A percentile compares a stretch with the other conserved stretches of the same genome.
phyloP scores from a whole-genome alignment of 2,329 filamentous ascomycete species.

The Fusarium gaditjirri region DNA sequence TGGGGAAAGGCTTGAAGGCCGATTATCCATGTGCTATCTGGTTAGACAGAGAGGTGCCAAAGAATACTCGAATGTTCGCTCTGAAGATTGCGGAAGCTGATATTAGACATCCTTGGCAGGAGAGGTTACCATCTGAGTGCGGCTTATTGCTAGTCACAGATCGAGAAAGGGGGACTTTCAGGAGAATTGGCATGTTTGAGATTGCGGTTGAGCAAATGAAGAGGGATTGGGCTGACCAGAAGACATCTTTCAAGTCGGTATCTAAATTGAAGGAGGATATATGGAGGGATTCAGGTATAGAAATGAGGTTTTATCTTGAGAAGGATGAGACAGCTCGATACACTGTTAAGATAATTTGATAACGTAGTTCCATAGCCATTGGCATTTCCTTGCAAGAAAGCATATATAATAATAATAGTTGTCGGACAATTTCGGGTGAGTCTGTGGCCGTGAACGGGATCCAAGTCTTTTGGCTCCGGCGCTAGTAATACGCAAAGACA shows the following conservation, averaged over 20 bases:
- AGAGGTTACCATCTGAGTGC: background rate
- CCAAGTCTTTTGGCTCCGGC: background rate
- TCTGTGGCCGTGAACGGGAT: accelerated
- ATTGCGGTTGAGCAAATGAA: background rate
- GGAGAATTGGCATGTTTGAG: background rate
- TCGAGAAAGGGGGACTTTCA: background rate
- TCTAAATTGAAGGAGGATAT: background rate
- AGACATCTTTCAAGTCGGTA: background rate
- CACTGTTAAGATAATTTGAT: background rate
- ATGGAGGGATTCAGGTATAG: background rate
- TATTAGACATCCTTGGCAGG: background rate
- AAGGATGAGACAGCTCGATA: background rate
- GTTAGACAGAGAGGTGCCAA: background rate
- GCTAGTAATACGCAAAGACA: background rate
- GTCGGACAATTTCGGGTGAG: background rate
- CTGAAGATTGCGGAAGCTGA: background rate
- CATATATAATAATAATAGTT: too few species aligned
- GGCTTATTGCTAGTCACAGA: background rate
- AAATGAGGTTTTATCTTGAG: background rate
- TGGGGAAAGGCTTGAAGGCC: background rate
- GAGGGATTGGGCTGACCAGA: background rate
- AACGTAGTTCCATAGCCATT: too few species aligned
- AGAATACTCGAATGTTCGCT: background rate
- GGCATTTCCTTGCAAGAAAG: too few species aligned
- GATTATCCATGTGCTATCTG: background rate